Evolutionary conservation across 2,329 filamentous ascomycete species (phyloP).

Genomic region (Orbilia ellipsospora): DNA sequence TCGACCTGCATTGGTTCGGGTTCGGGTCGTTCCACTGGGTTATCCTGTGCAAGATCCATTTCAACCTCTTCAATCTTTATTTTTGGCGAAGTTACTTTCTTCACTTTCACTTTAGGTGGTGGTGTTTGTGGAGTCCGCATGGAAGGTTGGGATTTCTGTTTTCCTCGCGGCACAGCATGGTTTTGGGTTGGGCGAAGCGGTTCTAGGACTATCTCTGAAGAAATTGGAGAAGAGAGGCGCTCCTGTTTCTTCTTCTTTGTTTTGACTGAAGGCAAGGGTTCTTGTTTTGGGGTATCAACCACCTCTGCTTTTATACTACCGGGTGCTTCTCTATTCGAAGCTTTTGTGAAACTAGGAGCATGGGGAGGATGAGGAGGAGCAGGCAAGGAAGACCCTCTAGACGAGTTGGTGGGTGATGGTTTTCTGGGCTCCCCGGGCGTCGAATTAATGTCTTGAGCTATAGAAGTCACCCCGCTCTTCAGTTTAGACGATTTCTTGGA

Average conservation of each 20-base stretch:
- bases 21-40: neutral
- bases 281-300: neutral
- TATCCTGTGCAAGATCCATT: neutral
- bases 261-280: neutral
- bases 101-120: neutral
- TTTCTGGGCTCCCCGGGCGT: no score
- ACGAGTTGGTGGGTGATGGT: no score
- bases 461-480: no score
- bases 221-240: neutral
- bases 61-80: constrained; percentile 8
- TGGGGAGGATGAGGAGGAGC: no score
- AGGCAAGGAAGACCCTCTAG: no score
- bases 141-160: neutral
- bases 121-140: neutral
- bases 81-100: neutral
- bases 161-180: neutral
- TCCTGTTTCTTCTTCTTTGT: neutral
- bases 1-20: neutral
- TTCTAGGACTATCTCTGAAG: neutral
- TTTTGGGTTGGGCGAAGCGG: neutral
- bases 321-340: neutral
- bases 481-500: no score
- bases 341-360: neutral
- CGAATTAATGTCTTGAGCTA: no score
- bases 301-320: neutral